Evolutionary conservation across 345 rosid species (phyloP).

Genomic region (Laguncularia racemosa): DNA sequence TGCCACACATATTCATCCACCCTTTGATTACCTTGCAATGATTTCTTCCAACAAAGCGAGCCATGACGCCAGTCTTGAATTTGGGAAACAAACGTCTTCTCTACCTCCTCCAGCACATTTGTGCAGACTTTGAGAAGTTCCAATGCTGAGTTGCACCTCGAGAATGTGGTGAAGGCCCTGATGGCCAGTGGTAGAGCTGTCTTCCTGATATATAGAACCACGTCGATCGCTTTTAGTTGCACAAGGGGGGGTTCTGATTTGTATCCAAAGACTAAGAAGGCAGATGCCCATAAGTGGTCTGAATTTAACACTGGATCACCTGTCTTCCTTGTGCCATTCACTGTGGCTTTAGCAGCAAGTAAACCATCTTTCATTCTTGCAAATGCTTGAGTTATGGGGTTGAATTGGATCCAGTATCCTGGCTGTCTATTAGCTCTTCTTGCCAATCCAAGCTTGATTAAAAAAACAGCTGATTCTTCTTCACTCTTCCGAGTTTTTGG

Average conservation of each 20-base stretch:
- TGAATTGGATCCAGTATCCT: constrained; percentile 80
- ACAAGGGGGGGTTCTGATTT: constrained; percentile 78
- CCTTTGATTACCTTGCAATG: constrained; percentile 34
- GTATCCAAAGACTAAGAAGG: constrained; percentile 87
- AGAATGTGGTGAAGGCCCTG: constrained; percentile 68
- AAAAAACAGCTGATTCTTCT: constrained; percentile 65
- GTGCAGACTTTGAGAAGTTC: constrained; percentile 89
- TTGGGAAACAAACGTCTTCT: constrained; percentile 84
- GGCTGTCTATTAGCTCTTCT: constrained; percentile 44
- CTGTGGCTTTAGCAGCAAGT: constrained; percentile 56
- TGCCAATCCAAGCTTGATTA: constrained; percentile 71
- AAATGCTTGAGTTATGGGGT: constrained; percentile 57
- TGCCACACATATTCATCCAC: constrained; percentile 92
- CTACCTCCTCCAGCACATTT: constrained; percentile 81
- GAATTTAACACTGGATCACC: constrained; percentile 42
- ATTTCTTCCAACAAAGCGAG: constrained; percentile 83
- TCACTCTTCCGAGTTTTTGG: constrained; percentile 46
- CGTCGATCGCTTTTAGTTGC: constrained; percentile 61
- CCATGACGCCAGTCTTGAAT: constrained; percentile 81
- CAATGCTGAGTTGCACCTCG: constrained; percentile 78
- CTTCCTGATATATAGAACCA: constrained; percentile 71
- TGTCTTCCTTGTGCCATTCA: constrained; percentile 50
- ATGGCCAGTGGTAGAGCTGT: constrained; percentile 82
- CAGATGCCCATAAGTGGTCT: constrained; percentile 87
- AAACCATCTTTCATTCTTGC: constrained; percentile 52